Evolutionary conservation across 2,329 filamentous ascomycete genomes (phyloP).

Genomic region (Aspergillus novoparasiticus): DNA sequence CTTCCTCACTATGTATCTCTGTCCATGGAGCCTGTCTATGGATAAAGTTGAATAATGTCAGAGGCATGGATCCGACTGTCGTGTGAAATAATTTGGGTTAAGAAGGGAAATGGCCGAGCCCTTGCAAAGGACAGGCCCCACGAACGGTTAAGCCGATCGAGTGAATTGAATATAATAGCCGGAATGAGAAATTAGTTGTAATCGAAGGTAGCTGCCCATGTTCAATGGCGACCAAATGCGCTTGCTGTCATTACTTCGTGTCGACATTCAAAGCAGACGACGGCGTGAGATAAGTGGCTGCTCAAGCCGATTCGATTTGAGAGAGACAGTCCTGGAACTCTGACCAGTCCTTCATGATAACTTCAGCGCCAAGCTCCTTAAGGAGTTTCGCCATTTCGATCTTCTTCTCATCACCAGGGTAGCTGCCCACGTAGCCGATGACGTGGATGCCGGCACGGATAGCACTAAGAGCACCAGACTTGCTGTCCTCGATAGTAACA

Average conservation of each 20-base stretch:
- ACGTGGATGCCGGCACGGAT: conserved; percentile 77
- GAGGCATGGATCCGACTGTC: conserved; percentile 6
- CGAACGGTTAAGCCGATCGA: background rate
- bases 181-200: background rate
- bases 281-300: background rate
- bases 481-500: conserved; percentile 85
- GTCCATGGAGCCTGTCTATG: conserved; percentile 23
- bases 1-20: conserved; percentile 12
- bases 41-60: conserved; percentile 15
- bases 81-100: conserved; percentile 6
- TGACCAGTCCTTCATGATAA: conserved; percentile 59
- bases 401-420: conserved; percentile 61
- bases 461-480: conserved; percentile 77
- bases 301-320: conserved; percentile 39
- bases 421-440: conserved; percentile 84
- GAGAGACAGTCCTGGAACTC: conserved; percentile 48
- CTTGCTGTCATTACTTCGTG: conserved; percentile 39
- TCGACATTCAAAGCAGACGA: background rate
- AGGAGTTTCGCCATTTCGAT: conserved; percentile 67
- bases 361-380: conserved; percentile 61
- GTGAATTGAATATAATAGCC: background rate
- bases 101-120: background rate
- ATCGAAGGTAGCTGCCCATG: conserved; percentile 9
- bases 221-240: conserved; percentile 18
- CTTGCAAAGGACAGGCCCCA: background rate